Evolutionary conservation across 345 rosid species (phyloP), one percentile per base, ranked within the genome.

Genomic region (Ceriops zippeliana): DNA sequence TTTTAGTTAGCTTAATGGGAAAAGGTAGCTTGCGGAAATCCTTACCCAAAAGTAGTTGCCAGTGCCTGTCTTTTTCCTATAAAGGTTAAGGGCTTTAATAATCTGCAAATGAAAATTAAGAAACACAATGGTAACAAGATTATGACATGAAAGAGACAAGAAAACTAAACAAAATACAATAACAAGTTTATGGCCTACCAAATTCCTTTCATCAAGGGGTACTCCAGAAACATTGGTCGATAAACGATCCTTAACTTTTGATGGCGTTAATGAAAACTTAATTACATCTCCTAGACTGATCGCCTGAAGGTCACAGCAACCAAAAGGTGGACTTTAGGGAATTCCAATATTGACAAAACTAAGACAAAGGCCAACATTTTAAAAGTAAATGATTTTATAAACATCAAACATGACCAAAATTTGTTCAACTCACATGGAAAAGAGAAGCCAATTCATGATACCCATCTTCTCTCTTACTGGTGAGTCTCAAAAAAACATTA

Each of bases 361-460:
- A 42, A 63, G 27, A 38, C 19, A 20, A 15, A 49, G 46, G 9
- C 20, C 53, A 69, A 61, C 63, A 68, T 6, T 38, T 19, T 17
- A 20, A 38, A 51, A 10, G 49, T 17, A 42, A 13, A 5, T 5
- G 16, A 42, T 17, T 13, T 13, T 13, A 42, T 42, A 11, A 13
- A 42, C 49, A 38, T 38, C 46, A 42, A 42, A 11, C 47, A 42
- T 42, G 17, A 11, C 19, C 13, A 15, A 65, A 65, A 20, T 61
- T 13, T 6, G 47, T 66, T 26, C 3, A 63, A 60, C 90, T 86
- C 72, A 91, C 97, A 79, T 93, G 98, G 82, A 93, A 91, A 51
- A 91, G 88, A 72, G 97, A 95, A 5, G 99, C 97, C 77, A 95
- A 83, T 74, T 88, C 97, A 81, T 95, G 99, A 78, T 76, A 95